Conservation (phyloP, 768 basidiomycete genomes). For the Cantharellus cinnabarinus region DNA sequence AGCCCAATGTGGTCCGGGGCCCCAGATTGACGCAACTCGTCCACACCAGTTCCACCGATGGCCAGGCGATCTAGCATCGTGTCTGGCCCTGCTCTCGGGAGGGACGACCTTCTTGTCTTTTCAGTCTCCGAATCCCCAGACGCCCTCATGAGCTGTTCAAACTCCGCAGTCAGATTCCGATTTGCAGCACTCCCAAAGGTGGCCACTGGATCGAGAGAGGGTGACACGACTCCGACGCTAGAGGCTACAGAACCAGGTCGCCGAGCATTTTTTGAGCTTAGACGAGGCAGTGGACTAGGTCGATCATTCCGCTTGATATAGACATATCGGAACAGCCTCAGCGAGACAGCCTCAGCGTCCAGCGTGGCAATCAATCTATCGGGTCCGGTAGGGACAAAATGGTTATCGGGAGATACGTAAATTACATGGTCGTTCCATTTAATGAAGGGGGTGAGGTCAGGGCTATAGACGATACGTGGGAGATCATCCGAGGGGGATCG, state of each 20-base stretch:
- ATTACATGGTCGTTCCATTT: conserved; percentile 1
- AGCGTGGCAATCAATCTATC: conserved; percentile 4
- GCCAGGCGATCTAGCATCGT: conserved; percentile 50
- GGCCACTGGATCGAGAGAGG: conserved; percentile 4
- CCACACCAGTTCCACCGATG: conserved; percentile 29
- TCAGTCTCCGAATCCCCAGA: neutral
- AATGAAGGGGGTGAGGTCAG: neutral
- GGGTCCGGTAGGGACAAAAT: conserved; percentile 5
- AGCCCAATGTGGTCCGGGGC: too few species aligned
- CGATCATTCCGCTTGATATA: neutral
- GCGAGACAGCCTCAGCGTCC: neutral
- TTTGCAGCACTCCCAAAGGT: conserved; percentile 4
- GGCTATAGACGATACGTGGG: neutral
- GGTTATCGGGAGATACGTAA: conserved; percentile 6
- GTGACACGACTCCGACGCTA: neutral
- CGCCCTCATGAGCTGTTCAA: neutral
- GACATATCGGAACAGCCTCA: conserved; percentile 6
- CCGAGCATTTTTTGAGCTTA: neutral
- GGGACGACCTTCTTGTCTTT: neutral
- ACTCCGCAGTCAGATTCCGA: neutral
- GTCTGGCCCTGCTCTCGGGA: conserved; percentile 19
- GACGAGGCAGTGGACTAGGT: neutral
- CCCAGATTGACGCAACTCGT: conserved; percentile 14
- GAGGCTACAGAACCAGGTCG: neutral
- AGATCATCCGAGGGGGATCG: neutral